These are phyloP conservation scores for Aureobasidium sp. DNA, from an alignment of 2,329 filamentous ascomycete species.

Conservation along the genomic window DNA sequence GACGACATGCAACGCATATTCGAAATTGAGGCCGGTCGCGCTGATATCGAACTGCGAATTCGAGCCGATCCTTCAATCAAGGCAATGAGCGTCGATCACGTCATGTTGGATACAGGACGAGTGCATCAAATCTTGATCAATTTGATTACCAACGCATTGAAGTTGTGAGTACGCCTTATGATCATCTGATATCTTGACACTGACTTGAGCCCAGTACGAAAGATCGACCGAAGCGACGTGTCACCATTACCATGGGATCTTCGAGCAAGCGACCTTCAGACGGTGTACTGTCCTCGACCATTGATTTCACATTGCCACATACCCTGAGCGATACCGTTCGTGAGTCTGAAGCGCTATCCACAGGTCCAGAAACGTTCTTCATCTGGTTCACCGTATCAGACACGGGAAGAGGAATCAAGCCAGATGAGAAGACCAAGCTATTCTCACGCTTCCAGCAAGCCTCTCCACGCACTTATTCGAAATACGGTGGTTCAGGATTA, in stretches of 20 bases:
- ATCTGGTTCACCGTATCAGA: slow-evolving; percentile 20
- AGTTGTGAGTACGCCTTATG: slow-evolving; percentile 17
- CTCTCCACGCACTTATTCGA: slow-evolving; percentile 57
- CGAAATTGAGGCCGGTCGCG: slow-evolving; percentile 26
- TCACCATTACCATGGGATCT: slow-evolving; percentile 20
- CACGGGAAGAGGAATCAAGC: slow-evolving; percentile 32
- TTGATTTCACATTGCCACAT: slow-evolving; percentile 18
- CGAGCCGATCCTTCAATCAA: slow-evolving; percentile 8
- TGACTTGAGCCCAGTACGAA: slow-evolving; percentile 16
- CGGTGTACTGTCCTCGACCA: slow-evolving; percentile 19
- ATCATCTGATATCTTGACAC: not conserved
- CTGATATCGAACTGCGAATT: slow-evolving; percentile 22
- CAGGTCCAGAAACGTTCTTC: slow-evolving; percentile 16
- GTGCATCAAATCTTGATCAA: slow-evolving; percentile 25
- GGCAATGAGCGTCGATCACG: slow-evolving; percentile 19
- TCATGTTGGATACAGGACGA: slow-evolving; percentile 23
- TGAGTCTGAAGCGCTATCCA: slow-evolving; percentile 11
- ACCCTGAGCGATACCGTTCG: slow-evolving; percentile 18
- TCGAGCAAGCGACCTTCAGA: slow-evolving; percentile 19
- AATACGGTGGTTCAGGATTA: slow-evolving; percentile 56
- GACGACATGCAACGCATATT: slow-evolving; percentile 29
- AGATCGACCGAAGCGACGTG: slow-evolving; percentile 16
- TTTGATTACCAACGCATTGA: slow-evolving; percentile 25
- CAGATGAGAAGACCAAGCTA: slow-evolving; percentile 39
- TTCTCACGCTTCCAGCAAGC: slow-evolving; percentile 66